Percentiles rank a stretch among this genome's conserved stretches.
Evolutionary conservation across 495 filamentous ascomycete species (phyloP).

Genomic region (Symbiotaphrina buchneri): DNA sequence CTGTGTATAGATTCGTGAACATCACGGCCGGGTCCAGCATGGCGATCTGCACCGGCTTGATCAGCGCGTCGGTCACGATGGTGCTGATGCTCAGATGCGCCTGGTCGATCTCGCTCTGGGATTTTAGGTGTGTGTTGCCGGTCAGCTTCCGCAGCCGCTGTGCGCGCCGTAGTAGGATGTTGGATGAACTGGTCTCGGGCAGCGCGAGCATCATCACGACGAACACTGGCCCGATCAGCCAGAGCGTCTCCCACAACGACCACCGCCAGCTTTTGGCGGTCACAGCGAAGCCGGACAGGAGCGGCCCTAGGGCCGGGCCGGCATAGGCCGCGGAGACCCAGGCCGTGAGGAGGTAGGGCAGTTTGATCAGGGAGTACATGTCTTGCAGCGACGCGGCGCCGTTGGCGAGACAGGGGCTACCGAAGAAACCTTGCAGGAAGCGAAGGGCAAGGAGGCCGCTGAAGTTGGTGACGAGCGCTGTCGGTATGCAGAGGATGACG

Average conservation of each 20-base stretch:
- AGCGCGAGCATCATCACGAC: conserved; percentile 27
- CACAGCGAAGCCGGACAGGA: conserved; percentile 2
- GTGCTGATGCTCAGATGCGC: conserved; percentile 18
- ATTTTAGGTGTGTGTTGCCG: conserved; percentile 10
- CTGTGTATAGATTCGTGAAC: conserved; percentile 38
- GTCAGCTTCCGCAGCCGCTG: conserved; percentile 21
- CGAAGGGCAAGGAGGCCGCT: conserved; percentile 23
- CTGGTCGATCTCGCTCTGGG: conserved; percentile 17
- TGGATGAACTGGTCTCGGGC: conserved; percentile 27
- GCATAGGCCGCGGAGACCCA: conserved; percentile 1
- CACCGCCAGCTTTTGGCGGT: conserved; percentile 16
- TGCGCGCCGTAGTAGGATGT: conserved; percentile 34
- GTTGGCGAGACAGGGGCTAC: conserved; percentile 25
- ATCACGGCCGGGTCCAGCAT: conserved; percentile 37
- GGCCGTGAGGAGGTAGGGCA: background rate
- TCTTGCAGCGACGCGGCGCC: conserved; percentile 22
- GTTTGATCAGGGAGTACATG: conserved; percentile 3
- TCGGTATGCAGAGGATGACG: conserved; percentile 23
- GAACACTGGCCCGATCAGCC: conserved; percentile 21
- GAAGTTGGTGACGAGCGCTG: conserved; percentile 23
- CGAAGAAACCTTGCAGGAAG: conserved; percentile 32
- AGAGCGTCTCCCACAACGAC: conserved; percentile 21
- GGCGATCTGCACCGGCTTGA: conserved; percentile 39
- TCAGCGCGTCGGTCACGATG: conserved; percentile 31
- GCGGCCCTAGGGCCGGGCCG: background rate